Base-by-base conservation (phyloP, 139 green algal genomes). In the Yamagishiella unicocca region DNA sequence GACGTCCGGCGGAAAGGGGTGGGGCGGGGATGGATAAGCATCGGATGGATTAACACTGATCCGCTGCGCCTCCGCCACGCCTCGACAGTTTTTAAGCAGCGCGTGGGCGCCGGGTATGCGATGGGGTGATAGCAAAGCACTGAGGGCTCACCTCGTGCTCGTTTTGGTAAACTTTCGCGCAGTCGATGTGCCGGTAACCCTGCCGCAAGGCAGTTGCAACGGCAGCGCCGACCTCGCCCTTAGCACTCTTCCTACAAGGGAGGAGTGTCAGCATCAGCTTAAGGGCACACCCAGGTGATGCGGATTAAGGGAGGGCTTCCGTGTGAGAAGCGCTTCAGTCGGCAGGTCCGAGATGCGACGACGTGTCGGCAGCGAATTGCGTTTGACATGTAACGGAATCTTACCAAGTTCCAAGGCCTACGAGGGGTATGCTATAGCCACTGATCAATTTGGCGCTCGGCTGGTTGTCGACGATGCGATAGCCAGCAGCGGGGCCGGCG, bases 161-260 rank as follows among this genome's bases (percentile, higher is more conserved):
- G 68, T 95, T 95, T 33, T 81, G 79, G 73, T 95, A 95, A 10
- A 93, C 50, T 6, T 50, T 40, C 0, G 92, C 92, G 84, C 90
- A 94, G 84, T 94, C 90, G 68, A 94, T 93, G 85, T 95, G 93
- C 40, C 93, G 91, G 88, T 96, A 96, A 43, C 94, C 94, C 6
- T 66, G 72, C 7, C 89, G 72, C 64, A 96, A 53, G 8, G 93
- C 94, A 31, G 71, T 74, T 6, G 90, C 35, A 37, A 96, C 92
- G 21, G 93, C 92, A 9, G 84, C 72, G 2, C 79, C 71, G 19
- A 95, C 93, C 83, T 95, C 90, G 2, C 90, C 89, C 37, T 76
- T 88, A 25, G 83, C 85, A 33, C 83, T 82, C 71, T 93, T 93
- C 90, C 88, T 92, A 83, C 21, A 31, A 35, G 45, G 54, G 58